Conservation (phyloP, 495 filamentous ascomycete genomes). For the Neurospora terricola region DNA sequence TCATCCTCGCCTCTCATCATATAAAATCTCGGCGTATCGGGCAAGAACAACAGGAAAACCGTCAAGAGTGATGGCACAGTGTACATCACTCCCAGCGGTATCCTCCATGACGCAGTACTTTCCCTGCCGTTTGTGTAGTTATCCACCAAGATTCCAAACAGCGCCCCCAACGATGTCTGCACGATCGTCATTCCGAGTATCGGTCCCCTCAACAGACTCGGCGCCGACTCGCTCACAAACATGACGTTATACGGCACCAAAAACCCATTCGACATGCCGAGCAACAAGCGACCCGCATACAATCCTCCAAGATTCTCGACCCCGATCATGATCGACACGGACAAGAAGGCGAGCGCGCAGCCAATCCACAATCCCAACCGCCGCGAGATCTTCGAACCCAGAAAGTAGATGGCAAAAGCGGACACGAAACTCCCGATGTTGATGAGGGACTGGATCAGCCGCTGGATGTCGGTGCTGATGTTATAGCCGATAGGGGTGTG, state of each 20-base stretch:
- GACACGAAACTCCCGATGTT: constrained; percentile 32
- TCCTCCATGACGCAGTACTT: constrained; percentile 34
- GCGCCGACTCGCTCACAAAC: constrained; percentile 32
- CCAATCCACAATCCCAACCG: constrained; percentile 37
- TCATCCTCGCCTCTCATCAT: constrained; percentile 24
- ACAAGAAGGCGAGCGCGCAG: constrained; percentile 23
- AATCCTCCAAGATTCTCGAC: constrained; percentile 28
- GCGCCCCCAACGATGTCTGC: constrained; percentile 40
- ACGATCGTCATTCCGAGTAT: constrained; percentile 41
- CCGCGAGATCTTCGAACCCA: constrained; percentile 35
- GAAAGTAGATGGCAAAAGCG: constrained; percentile 25
- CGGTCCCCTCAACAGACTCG: constrained; percentile 31
- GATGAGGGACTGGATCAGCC: constrained; percentile 32
- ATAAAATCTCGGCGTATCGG: constrained; percentile 44
- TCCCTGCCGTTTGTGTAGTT: constrained; percentile 30
- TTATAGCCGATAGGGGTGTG: constrained; percentile 18
- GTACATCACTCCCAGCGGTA: constrained; percentile 44
- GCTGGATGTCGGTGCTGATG: constrained; percentile 30
- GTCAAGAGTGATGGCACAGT: constrained; percentile 39
- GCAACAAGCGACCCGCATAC: constrained; percentile 34
- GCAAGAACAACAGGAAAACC: constrained; percentile 40
- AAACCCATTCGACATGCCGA: constrained; percentile 38
- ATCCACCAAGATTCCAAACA: constrained; percentile 44
- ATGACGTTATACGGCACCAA: constrained; percentile 37
- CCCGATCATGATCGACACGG: constrained; percentile 34